Evolutionary conservation across 306 rosid species (phyloP).

Genomic region (Cyamopsis tetragonoloba): DNA sequence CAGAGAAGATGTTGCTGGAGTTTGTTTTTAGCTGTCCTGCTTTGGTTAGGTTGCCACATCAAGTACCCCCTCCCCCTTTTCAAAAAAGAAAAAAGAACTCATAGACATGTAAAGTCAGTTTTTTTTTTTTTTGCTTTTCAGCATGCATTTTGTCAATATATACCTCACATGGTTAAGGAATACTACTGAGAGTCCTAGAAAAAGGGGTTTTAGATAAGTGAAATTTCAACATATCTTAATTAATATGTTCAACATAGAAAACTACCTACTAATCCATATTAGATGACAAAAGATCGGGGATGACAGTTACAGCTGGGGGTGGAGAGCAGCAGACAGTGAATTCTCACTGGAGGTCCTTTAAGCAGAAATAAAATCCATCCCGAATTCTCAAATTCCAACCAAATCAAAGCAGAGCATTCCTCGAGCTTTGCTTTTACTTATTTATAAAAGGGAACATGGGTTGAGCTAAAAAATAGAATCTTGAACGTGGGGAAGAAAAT

Average conservation of each 20-base stretch:
- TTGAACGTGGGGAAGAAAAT: neutral
- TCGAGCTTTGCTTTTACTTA: neutral
- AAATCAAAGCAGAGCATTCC: neutral
- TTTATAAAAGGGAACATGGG: neutral
- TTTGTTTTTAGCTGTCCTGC: neutral
- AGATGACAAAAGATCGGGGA: neutral
- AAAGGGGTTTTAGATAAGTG: neutral
- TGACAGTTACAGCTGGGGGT: neutral
- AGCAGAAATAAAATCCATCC: neutral
- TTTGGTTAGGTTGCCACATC: neutral
- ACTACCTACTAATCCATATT: neutral
- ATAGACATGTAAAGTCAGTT: neutral
- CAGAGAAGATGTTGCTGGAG: neutral
- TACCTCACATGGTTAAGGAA: neutral
- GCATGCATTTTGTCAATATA: neutral
- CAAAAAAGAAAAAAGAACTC: neutral
- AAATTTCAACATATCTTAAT: neutral
- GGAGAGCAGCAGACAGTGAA: neutral
- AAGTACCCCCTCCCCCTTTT: neutral
- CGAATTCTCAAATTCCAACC: neutral
- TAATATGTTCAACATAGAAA: neutral
- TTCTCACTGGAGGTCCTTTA: neutral
- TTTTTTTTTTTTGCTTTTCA: neutral
- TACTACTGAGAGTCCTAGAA: neutral
- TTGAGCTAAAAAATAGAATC: constrained; percentile 10